Base-by-base conservation (phyloP, 2,329 filamentous ascomycete species). In the Aureobasidium lini region DNA sequence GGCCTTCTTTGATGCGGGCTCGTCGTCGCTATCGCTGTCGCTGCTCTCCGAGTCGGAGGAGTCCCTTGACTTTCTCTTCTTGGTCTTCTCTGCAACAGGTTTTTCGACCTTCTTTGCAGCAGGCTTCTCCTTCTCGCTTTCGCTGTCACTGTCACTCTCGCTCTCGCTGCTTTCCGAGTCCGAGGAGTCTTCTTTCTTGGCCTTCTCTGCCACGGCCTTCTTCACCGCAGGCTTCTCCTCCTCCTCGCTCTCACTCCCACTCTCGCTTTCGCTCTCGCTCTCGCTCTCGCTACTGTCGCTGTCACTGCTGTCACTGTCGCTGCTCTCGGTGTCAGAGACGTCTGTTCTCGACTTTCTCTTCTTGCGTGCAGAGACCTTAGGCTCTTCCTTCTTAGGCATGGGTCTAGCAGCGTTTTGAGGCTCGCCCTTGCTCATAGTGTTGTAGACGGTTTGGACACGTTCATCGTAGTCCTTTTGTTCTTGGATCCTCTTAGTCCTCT, bases 281-380 rank as follows among this genome's bases (percentile, higher is more conserved):
- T 29, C 28, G n/a, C 49, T 37, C 16, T 54, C 48, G 11, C 28
- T 34, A 10, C n/a, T 7, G 9, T 18, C 28, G 23, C 31, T 46
- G 10, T 44, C 31, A 6, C 36, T 34, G 36, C 49, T 47, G 31
- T 47, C 32, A 18, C 57, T 62, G n/a, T 34, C 54, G 37, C 57
- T 60, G 40, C 36, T 48, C 13, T 60, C 60, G 23, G 63, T 66
- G 42, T 59, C 57, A n/a, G 68, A 68, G 31, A 70, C 66, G 3
- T 70, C 66, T 1, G 71, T 72, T 44, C 70, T 66, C 3, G 68
- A 62, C 59, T 70, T 73, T 39, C 68, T 69, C 49, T 62, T 67
- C 37, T 65, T 60, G 42, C 64, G 65, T 15, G 54, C 59, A 23
- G 62, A 62, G 29, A 48, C 36, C 31, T 39, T 40, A n/a, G 54